Evolutionary conservation across 352 stramenopile species (phyloP), one percentile per base, ranked within the genome.

Genomic region (Pythium biforme): DNA sequence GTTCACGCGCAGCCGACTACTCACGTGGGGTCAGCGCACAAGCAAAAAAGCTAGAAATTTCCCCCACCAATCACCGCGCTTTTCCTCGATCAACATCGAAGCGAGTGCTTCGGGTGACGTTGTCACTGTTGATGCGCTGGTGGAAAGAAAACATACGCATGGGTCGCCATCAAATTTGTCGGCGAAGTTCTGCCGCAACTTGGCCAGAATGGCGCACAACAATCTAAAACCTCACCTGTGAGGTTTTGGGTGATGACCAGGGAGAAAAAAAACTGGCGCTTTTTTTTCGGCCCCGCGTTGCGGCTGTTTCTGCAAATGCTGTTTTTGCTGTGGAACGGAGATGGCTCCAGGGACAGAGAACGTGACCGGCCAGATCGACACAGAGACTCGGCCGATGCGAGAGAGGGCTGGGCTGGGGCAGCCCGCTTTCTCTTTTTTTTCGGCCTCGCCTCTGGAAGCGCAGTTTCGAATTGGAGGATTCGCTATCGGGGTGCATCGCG

Each of bases 381-480:
- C 48, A 54, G 20, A 23, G 41, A 48, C 41, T n/a, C 12, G 20
- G 11, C 1, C 39, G 11, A 15, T 43, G 4, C 37, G 33, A 50
- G 22, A 50, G 45, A 31, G 20, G 23, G 45, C 10, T 49, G 23
- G 12, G 14, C 46, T 8, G 22, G 25, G 11, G 5, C 11, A 45
- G 10, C 48, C 41, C 46, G 46, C 22, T 52, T 20, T 34, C 22
- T 29, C 27, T n/a, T 55, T 43, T 26, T 45, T 33, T 31, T 37
- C 41, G 41, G 41, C 41, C 41, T 48, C 46, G 56, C 27, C 20
- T 22, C 20, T 11, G 22, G 19, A 43, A 8, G 20, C 25, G 22
- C 56, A 63, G 47, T 63, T 58, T 48, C 40, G 22, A 65, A 59
- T 47, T 48, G 48, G 34, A 57, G 25, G 49, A 43, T 50, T 39